Conservation (phyloP, 2,329 filamentous ascomycete genomes). For the Rhinocladiella similis region DNA sequence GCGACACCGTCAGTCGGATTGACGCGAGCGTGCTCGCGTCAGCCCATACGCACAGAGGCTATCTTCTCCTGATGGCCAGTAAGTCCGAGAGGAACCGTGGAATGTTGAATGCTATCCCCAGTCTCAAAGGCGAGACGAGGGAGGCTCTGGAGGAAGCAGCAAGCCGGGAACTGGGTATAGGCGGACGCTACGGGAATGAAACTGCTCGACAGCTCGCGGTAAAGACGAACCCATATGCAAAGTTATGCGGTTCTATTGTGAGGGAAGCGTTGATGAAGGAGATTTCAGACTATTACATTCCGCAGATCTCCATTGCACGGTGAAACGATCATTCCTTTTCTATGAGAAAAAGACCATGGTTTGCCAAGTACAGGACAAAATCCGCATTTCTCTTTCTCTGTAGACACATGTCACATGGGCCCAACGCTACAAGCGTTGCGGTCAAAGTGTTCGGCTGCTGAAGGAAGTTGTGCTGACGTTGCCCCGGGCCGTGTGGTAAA, state of each 20-base stretch:
- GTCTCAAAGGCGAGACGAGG: constrained; percentile 30
- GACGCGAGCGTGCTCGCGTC: constrained; percentile 54
- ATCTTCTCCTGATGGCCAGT: constrained; percentile 42
- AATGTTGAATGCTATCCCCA: constrained; percentile 28
- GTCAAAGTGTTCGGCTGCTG: no score
- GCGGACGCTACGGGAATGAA: constrained; percentile 57
- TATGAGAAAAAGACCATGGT: no score
- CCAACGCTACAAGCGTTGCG: no score
- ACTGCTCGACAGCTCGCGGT: constrained; percentile 59
- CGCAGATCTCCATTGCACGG: background rate
- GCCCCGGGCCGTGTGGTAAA: background rate
- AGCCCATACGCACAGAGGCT: constrained; percentile 56
- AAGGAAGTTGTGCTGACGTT: no score
- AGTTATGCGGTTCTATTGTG: constrained; percentile 63
- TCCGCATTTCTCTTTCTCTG: no score
- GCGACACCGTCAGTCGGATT: constrained; percentile 44
- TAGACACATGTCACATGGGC: no score
- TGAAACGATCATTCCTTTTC: background rate
- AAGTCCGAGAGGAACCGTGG: constrained; percentile 26
- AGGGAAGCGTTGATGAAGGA: constrained; percentile 61
- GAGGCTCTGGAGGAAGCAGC: constrained; percentile 56
- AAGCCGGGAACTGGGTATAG: constrained; percentile 55
- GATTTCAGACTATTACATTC: constrained; percentile 36
- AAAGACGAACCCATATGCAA: constrained; percentile 62
- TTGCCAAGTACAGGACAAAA: no score